A percentile compares a stretch with the other conserved stretches of the same genome.
phyloP scores from a whole-genome alignment of 306 rosid species.

The Cucumis melo region DNA sequence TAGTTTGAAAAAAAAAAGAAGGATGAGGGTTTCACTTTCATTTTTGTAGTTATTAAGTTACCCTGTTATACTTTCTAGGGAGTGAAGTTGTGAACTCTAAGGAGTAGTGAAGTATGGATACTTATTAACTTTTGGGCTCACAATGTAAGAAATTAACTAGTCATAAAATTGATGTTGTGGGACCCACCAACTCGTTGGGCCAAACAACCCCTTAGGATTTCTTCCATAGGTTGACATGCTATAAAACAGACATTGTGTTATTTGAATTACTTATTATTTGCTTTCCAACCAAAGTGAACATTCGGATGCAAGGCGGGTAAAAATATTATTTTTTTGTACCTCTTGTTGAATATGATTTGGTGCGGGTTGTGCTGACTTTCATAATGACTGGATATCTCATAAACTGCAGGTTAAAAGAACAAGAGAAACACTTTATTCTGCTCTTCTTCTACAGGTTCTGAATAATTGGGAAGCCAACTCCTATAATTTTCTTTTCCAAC shows the following conservation, averaged over 20 bases:
- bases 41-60: not conserved
- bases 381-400: constrained; percentile 13
- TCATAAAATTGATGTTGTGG: too few relatives aligned
- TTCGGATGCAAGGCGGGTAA: not conserved
- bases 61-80: not conserved
- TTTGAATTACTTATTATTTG: not conserved
- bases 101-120: too few relatives aligned
- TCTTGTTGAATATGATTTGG: not conserved
- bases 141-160: too few relatives aligned
- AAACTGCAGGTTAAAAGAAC: constrained; percentile 77
- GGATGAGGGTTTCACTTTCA: not conserved
- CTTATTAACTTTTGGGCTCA: too few relatives aligned
- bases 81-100: not conserved
- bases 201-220: not conserved
- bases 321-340: not conserved
- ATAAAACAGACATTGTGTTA: not conserved
- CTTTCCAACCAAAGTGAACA: not conserved
- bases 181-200: too few relatives aligned
- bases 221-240: not conserved
- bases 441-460: constrained; percentile 82
- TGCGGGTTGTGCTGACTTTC: not conserved
- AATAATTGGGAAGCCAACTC: not conserved
- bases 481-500: not conserved
- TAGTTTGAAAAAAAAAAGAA: too few relatives aligned
- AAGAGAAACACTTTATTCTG: constrained; percentile 86